Base-by-base conservation (phyloP, 2,329 filamentous ascomycete species). In the Trichophyton mentagrophytes region DNA sequence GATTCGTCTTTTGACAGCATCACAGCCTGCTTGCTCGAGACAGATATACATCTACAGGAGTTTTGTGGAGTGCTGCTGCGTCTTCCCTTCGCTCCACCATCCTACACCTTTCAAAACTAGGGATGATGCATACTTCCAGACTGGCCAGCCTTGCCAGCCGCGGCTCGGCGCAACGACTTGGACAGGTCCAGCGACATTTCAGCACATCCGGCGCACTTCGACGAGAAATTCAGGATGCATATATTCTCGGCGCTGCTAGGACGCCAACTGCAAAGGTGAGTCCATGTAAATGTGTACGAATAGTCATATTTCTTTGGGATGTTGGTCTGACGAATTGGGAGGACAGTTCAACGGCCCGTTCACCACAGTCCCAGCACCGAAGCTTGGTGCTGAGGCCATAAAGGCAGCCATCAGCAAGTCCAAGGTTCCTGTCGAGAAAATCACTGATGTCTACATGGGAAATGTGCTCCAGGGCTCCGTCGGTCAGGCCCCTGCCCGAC, bases 391-490 rank as follows among this genome's bases (percentile, higher is more conserved):
- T 33, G 85, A 86, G 15, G 93, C 91, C 62, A 97, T 99, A 78
- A 93, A 91, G 74, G 87, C 90, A 55, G 93, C 93, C 30, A 76
- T 99, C 60, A 83, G 86, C 67, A 95, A 93, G 75, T 95, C 91
- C 59, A 86, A 85, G 65, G 82, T 97, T 5, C 91, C 93, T 1
- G 74, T 84, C 59, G 84, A 86, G 38, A 88, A 87, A 71, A 89
- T 97, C 69, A 88, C 86, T 65, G 88, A 95, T 75, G 90, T 97
- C 15, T 97, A 97, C 78, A 95, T 97, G 89, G 93, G 93, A 71
- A 95, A 96, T 69, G 93, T 97, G 8, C 81, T 97, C 46, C 86
- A 90, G 73, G 92, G 82, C 51, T 83, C 82, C 17, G 82, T 93
- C 4, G 93, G 93, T 53, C 93, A 99, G 76, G 84, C 93, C 0